These are phyloP conservation scores for Xylaria multiplex DNA, from an alignment of 2,329 filamentous ascomycete genomes.

Conservation along the genomic window DNA sequence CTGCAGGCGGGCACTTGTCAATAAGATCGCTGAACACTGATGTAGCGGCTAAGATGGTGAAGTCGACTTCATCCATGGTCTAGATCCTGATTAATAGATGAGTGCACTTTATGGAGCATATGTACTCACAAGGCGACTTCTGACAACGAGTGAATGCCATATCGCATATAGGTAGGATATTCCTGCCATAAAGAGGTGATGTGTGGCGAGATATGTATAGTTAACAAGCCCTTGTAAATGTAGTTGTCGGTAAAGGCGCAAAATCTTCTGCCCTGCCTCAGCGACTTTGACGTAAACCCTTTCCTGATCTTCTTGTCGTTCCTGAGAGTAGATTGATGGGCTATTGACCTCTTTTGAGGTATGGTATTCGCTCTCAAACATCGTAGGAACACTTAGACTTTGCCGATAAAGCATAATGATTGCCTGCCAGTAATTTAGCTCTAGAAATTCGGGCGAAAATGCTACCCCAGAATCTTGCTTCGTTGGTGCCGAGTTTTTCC, in stretches of 20 bases:
- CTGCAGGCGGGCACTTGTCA: conserved; percentile 92
- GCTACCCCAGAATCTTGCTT: conserved; percentile 83
- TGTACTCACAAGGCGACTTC: conserved; percentile 81
- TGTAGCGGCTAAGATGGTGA: conserved; percentile 91
- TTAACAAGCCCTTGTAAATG: conserved; percentile 91
- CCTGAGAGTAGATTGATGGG: conserved; percentile 69
- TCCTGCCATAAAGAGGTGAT: conserved; percentile 97
- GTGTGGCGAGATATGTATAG: conserved; percentile 94
- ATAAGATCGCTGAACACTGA: conserved; percentile 92
- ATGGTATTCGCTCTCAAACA: conserved; percentile 82
- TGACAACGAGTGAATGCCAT: conserved; percentile 92
- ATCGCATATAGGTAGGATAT: conserved; percentile 97
- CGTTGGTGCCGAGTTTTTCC: conserved; percentile 84
- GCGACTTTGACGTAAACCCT: conserved; percentile 93
- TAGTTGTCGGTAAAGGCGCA: conserved; percentile 89
- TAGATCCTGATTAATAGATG: conserved; percentile 50
- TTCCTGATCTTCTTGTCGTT: conserved; percentile 84
- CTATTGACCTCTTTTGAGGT: conserved; percentile 72
- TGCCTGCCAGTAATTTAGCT: conserved; percentile 97
- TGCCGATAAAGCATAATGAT: conserved; percentile 96
- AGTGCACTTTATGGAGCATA: conserved; percentile 25
- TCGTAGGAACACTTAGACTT: conserved; percentile 84
- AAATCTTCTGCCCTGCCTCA: conserved; percentile 90
- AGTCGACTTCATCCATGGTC: conserved; percentile 96
- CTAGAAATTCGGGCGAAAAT: conserved; percentile 89